These are phyloP conservation scores for Ceraceosorus guamensis DNA, from an alignment of 1,284 basidiomycete species.

Conservation along the genomic window DNA sequence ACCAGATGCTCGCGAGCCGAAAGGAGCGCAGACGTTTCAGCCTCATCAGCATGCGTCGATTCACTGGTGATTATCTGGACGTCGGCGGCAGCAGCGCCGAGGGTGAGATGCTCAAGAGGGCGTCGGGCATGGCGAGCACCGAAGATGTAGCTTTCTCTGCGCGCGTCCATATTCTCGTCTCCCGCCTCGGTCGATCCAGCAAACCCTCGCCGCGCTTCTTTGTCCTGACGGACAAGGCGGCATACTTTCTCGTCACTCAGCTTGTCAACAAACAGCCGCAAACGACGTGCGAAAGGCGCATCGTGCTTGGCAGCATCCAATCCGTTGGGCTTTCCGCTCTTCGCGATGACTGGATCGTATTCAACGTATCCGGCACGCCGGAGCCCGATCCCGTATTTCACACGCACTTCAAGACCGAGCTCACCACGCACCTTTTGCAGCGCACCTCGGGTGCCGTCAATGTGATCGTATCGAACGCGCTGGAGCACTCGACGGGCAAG, in stretches of 20 bases:
- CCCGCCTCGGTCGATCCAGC: constrained; percentile 78
- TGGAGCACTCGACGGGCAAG: constrained; percentile 83
- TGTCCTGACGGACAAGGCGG: constrained; percentile 77
- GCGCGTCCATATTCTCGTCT: constrained; percentile 75
- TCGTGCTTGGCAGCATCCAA: constrained; percentile 78
- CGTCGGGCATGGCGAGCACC: constrained; percentile 58
- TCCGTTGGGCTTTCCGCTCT: constrained; percentile 77
- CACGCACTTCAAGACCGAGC: constrained; percentile 93
- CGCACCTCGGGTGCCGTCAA: constrained; percentile 70
- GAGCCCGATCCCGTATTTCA: constrained; percentile 93
- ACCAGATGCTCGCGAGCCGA: constrained; percentile 78
- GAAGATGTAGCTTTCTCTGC: constrained; percentile 64
- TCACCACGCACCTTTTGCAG: constrained; percentile 73
- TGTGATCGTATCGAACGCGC: constrained; percentile 50
- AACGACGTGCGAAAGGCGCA: constrained; percentile 74
- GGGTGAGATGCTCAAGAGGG: constrained; percentile 68
- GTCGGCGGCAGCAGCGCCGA: constrained; percentile 59
- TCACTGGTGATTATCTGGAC: constrained; percentile 94
- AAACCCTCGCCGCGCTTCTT: constrained; percentile 87
- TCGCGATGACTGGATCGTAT: constrained; percentile 74
- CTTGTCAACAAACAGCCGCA: constrained; percentile 55
- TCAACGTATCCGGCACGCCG: constrained; percentile 62
- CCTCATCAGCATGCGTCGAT: constrained; percentile 85
- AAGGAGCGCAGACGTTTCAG: constrained; percentile 93
- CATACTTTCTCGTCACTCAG: constrained; percentile 69